These are phyloP conservation scores for Earliella scabrosa DNA, from an alignment of 1,284 basidiomycete genomes.

Conservation along the genomic window DNA sequence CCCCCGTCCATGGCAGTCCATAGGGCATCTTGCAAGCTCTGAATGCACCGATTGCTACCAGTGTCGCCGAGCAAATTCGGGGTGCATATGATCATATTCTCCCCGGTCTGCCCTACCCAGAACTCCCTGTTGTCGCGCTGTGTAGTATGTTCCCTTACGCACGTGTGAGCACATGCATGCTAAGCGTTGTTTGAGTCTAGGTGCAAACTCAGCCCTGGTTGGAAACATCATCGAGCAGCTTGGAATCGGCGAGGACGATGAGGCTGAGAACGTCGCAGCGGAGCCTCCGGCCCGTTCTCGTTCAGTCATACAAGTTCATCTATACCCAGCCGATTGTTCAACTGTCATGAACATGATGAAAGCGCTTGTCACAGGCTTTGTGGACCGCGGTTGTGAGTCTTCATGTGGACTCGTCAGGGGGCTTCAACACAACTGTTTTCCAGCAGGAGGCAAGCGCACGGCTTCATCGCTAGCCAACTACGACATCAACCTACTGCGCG, in stretches of 20 bases:
- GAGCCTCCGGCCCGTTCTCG: slow-evolving; percentile 6
- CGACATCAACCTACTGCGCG: slow-evolving; percentile 60
- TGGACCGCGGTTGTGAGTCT: slow-evolving; percentile 33
- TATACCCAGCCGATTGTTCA: slow-evolving; percentile 61
- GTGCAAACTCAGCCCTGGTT: slow-evolving; percentile 46
- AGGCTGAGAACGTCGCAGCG: slow-evolving; percentile 4
- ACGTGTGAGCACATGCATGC: slow-evolving; percentile 45
- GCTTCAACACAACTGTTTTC: no score
- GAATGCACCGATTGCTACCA: slow-evolving; percentile 30
- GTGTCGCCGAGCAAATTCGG: slow-evolving; percentile 28
- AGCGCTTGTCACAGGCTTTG: slow-evolving; percentile 56
- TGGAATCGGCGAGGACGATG: slow-evolving; percentile 30
- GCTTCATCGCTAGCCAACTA: slow-evolving; percentile 57
- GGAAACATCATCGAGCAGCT: slow-evolving; percentile 46
- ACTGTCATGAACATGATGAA: slow-evolving; percentile 61
- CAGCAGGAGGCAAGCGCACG: slow-evolving; percentile 42
- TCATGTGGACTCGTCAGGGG: background rate
- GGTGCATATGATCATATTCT: slow-evolving; percentile 34
- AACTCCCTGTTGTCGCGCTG: slow-evolving; percentile 66
- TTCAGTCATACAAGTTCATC: slow-evolving; percentile 36
- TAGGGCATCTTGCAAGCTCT: slow-evolving; percentile 24
- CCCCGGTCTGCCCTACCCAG: slow-evolving; percentile 58
- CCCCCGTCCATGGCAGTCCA: no score
- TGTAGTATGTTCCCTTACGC: slow-evolving; percentile 10
- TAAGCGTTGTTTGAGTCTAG: slow-evolving; percentile 9